A percentile compares a stretch with the other conserved stretches of the same genome.
These are phyloP conservation scores for Ustilago curta DNA, from an alignment of 1,284 basidiomycete species.

Conservation along the genomic window DNA sequence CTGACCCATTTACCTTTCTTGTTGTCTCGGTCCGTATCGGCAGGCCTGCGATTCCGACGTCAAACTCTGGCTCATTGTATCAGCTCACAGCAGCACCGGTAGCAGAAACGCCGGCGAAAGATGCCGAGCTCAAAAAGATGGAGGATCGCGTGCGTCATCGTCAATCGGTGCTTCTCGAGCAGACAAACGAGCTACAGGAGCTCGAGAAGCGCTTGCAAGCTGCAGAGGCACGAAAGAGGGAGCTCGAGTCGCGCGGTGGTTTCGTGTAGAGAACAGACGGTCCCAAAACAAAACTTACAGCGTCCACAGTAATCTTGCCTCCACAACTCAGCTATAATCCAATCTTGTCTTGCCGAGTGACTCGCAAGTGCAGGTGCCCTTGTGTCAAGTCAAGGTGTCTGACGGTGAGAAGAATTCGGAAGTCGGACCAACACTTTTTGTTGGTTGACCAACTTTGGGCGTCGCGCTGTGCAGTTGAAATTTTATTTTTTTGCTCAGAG, in stretches of 20 bases:
- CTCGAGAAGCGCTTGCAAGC: constrained; percentile 60
- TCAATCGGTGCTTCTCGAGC: constrained; percentile 52
- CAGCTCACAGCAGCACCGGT: constrained; percentile 13
- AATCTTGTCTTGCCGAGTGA: neutral
- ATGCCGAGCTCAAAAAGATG: constrained; percentile 39
- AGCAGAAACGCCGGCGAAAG: constrained; percentile 5
- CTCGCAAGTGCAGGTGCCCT: no score
- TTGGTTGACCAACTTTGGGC: neutral
- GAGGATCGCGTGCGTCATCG: constrained; percentile 57
- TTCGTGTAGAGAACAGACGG: constrained; percentile 14
- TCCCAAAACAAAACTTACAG: neutral
- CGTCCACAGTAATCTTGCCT: neutral
- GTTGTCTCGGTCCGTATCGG: neutral
- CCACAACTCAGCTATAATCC: neutral
- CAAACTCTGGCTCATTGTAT: constrained; percentile 37
- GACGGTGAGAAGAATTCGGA: neutral
- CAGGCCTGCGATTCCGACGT: constrained; percentile 37
- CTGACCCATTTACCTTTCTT: constrained; percentile 9
- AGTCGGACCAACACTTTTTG: constrained; percentile 4
- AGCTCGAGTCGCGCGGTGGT: constrained; percentile 53
- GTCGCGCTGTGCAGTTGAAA: neutral
- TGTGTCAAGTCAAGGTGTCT: no score
- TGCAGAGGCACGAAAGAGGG: constrained; percentile 56
- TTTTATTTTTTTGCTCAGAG: constrained; percentile 1
- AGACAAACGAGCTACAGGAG: constrained; percentile 60